Conservation (phyloP, 1,139 yeast genomes). For the Suzukiozyma palmioleophila region DNA sequence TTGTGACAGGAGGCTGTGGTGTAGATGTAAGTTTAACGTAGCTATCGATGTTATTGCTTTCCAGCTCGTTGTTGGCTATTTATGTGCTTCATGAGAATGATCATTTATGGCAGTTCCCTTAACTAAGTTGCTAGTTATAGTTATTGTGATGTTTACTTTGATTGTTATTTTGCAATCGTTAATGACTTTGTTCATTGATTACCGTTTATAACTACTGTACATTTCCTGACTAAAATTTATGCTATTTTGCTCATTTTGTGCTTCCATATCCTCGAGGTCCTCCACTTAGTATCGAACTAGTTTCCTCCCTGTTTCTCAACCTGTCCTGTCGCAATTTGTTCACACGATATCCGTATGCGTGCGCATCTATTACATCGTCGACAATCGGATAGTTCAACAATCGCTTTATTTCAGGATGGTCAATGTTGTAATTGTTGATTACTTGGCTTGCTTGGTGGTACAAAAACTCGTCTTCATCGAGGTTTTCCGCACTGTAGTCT, state of each 20-base stretch:
- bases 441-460: conserved; percentile 32
- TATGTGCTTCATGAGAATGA: too few relatives aligned
- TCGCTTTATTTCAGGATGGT: conserved; percentile 31
- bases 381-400: conserved; percentile 43
- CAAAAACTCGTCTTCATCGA: conserved; percentile 39
- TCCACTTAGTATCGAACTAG: conserved; percentile 9
- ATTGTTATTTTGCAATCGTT: too few relatives aligned
- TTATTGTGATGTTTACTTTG: too few relatives aligned
- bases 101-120: too few relatives aligned
- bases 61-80: too few relatives aligned
- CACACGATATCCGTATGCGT: conserved; percentile 42
- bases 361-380: conserved; percentile 41
- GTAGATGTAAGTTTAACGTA: too few relatives aligned
- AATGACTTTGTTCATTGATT: too few relatives aligned
- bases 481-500: conserved; percentile 29
- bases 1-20: too few relatives aligned
- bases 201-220: too few relatives aligned
- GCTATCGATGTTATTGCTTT: too few relatives aligned
- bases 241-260: conserved; percentile 8
- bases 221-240: too few relatives aligned
- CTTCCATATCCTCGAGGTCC: conserved; percentile 11
- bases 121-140: too few relatives aligned
- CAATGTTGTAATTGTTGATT: conserved; percentile 38
- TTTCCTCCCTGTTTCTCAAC: conserved; percentile 6
- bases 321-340: conserved; percentile 28